phyloP scores from a whole-genome alignment of 176 grass and related monocot species.

The Oryza meridionalis region DNA sequence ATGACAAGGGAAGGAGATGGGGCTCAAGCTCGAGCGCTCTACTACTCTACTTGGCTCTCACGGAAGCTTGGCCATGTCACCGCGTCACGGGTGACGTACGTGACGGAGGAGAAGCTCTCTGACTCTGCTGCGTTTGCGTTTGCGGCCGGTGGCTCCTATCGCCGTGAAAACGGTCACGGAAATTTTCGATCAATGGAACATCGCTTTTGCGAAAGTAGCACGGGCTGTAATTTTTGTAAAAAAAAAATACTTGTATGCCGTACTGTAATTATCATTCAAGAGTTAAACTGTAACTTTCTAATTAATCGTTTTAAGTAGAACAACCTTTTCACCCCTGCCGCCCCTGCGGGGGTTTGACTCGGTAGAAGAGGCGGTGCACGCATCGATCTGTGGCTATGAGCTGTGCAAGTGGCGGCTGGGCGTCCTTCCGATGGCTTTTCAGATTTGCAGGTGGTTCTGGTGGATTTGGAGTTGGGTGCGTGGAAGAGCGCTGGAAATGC shows the following conservation, averaged over 20 bases:
- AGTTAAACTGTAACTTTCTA: too few species aligned
- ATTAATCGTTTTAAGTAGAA: too few species aligned
- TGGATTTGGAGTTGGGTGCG: background rate
- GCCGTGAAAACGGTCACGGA: too few species aligned
- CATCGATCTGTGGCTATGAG: background rate
- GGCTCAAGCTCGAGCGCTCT: too few species aligned
- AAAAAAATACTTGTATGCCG: too few species aligned
- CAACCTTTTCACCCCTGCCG: too few species aligned
- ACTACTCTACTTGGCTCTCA: constrained; percentile 22
- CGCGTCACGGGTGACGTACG: constrained; percentile 39
- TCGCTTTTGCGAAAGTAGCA: too few species aligned
- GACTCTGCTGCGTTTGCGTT: background rate
- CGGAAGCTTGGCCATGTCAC: background rate
- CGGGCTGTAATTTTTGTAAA: too few species aligned
- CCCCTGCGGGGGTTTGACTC: too few species aligned
- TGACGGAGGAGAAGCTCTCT: background rate
- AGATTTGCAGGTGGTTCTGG: background rate
- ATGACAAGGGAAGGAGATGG: background rate
- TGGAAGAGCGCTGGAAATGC: background rate
- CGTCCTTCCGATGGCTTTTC: background rate
- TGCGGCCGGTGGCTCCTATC: background rate
- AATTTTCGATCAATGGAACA: too few species aligned
- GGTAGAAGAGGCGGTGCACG: too few species aligned
- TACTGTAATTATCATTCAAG: too few species aligned
- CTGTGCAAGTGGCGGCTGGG: background rate